Percentiles rank a stretch among this genome's conserved stretches.
phyloP scores from a whole-genome alignment of 148 eudicot genomes.

The Bassia scoparia region DNA sequence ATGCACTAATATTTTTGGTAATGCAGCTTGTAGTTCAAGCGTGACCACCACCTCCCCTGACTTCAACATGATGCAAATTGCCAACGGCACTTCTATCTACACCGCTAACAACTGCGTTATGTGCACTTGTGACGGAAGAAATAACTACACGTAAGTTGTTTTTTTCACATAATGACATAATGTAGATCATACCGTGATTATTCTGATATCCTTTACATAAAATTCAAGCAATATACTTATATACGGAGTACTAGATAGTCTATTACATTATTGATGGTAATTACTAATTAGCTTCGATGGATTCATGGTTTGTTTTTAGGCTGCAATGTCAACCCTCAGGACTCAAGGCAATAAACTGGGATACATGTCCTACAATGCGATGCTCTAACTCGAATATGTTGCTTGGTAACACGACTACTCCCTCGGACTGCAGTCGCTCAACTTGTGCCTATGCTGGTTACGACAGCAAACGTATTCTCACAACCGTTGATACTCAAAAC shows the following conservation, averaged over 20 bases:
- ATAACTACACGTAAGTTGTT: conserved; percentile 55
- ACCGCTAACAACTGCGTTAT: conserved; percentile 69
- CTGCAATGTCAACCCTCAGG: conserved; percentile 58
- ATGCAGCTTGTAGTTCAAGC: conserved; percentile 64
- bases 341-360: conserved; percentile 44
- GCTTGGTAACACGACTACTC: conserved; percentile 44
- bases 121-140: conserved; percentile 64
- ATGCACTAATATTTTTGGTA: not conserved
- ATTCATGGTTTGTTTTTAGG: conserved; percentile 28
- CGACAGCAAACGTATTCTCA: conserved; percentile 37
- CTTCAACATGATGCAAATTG: conserved; percentile 49
- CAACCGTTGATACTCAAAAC: conserved; percentile 31
- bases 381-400: conserved; percentile 34
- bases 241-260: too few species aligned
- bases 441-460: conserved; percentile 75
- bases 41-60: conserved; percentile 53
- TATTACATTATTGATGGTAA: too few species aligned
- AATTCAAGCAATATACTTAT: too few species aligned
- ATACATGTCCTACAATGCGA: conserved; percentile 40
- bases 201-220: too few species aligned
- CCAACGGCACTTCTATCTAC: conserved; percentile 50
- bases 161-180: not conserved
- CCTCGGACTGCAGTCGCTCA: conserved; percentile 42
- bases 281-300: too few species aligned
- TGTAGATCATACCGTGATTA: not conserved